phyloP scores from a whole-genome alignment of 306 rosid genomes.

The Quercus wislizeni region DNA sequence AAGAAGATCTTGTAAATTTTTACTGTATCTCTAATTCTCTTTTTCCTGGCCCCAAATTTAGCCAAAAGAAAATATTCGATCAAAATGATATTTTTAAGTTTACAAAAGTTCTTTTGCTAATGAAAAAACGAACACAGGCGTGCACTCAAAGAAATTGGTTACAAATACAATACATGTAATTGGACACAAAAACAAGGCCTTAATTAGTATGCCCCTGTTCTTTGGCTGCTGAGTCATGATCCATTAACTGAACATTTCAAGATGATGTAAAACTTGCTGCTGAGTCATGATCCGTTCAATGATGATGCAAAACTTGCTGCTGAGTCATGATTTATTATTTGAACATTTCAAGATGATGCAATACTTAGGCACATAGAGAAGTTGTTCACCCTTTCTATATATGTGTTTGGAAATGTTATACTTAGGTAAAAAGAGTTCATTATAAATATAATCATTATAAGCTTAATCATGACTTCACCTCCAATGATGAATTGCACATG shows the following conservation, averaged over 20 bases:
- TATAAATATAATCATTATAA: not conserved
- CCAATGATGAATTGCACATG: slow-evolving; percentile 33
- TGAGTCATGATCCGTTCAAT: not conserved
- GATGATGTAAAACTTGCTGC: no score
- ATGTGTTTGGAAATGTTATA: slow-evolving; percentile 11
- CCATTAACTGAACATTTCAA: no score
- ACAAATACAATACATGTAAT: not conserved
- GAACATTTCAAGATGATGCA: not conserved
- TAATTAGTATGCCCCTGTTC: not conserved
- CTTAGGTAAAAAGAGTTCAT: slow-evolving; percentile 14
- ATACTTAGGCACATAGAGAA: not conserved
- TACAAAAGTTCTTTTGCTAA: not conserved
- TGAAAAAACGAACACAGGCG: not conserved
- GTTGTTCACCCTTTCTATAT: slow-evolving; percentile 9
- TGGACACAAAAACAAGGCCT: not conserved
- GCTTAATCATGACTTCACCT: slow-evolving; percentile 18
- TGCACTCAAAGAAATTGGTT: not conserved
- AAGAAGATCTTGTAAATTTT: not conserved
- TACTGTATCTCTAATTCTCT: not conserved
- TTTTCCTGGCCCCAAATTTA: not conserved
- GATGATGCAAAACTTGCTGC: not conserved
- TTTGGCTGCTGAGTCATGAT: not conserved
- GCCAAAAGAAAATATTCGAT: not conserved
- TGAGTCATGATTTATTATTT: not conserved
- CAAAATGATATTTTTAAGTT: not conserved